Base-by-base conservation (phyloP, 352 stramenopile genomes). In the Globisporangium paroecandrum region DNA sequence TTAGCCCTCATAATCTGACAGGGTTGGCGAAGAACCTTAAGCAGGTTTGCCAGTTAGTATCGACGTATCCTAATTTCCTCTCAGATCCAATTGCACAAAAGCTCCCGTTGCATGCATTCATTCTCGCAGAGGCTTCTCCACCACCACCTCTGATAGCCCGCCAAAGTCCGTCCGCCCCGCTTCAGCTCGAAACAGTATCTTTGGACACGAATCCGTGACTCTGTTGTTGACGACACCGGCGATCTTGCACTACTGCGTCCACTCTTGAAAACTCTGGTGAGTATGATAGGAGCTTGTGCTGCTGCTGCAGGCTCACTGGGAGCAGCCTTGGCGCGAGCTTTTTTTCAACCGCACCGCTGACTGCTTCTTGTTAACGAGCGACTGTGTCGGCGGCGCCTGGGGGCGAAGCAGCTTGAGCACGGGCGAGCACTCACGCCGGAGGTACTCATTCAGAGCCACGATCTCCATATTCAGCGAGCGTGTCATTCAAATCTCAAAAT, bases 401-500 rank as follows among this genome's bases (percentile, higher is more conserved):
- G 65, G 59, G 34, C 73, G 73, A 0, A 93, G 74, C 10, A 83
- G 64, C 72, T 84, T 84, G 60, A 91, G 65, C 36, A 93, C 71
- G 59, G 75, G 64, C 64, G 82, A 76, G 71, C 90, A 93, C 69
- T 77, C 73, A 25, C 70, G 63, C 29, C 83, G 83, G 43, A 93
- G 80, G 62, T 81, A 71, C 74, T 89, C 77, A 65, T 93, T 91
- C 1, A 93, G 77, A 70, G 67, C 67, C 22, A 88, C 74, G 54
- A 88, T 58, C 36, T 91, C 82, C 85, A 91, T 92, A 18, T 69
- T 83, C 22, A 18, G 18, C 4, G 29, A 32, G 29, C 7, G 46
- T 12, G 22, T 32, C 9, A 4, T 56, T 32, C 49, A 56, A 29
- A 56, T 56, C 10, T 56, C 22, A 25, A n/a, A 57, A 43, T 43